Evolutionary conservation across 176 grass and related monocot genomes (phyloP).

Genomic region (Rhynchospora breviuscula): DNA sequence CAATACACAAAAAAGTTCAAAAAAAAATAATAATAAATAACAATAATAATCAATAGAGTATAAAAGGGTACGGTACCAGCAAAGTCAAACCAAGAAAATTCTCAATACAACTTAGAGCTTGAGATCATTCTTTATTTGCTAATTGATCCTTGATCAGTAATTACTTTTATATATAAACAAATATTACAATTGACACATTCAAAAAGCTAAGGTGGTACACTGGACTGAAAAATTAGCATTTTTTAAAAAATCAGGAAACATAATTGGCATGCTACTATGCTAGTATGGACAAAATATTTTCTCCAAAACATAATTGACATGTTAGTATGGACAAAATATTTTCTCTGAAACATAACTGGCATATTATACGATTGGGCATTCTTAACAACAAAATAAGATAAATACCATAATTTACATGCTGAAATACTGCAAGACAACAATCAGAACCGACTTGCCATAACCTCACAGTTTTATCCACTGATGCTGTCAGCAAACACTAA

Average conservation of each 20-base stretch:
- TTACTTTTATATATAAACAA: background rate
- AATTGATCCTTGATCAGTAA: background rate
- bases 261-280: too few species aligned
- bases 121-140: background rate
- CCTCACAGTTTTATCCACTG: constrained; percentile 84
- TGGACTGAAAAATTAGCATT: background rate
- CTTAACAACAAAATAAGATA: background rate
- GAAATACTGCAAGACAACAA: constrained; percentile 58
- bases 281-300: too few species aligned
- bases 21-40: constrained; percentile 3
- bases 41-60: background rate
- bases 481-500: constrained; percentile 86
- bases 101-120: background rate
- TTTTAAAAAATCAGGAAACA: background rate
- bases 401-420: constrained; percentile 82
- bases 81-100: background rate
- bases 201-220: background rate
- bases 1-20: constrained; percentile 12
- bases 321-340: too few species aligned
- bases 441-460: constrained; percentile 87
- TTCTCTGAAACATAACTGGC: too few species aligned
- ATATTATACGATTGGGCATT: background rate
- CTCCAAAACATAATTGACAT: too few species aligned
- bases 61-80: background rate
- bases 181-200: background rate